A percentile compares a stretch with the other conserved stretches of the same genome.
phyloP scores from a whole-genome alignment of 2,329 filamentous ascomycete genomes.

The Pseudocercospora macadamiae region DNA sequence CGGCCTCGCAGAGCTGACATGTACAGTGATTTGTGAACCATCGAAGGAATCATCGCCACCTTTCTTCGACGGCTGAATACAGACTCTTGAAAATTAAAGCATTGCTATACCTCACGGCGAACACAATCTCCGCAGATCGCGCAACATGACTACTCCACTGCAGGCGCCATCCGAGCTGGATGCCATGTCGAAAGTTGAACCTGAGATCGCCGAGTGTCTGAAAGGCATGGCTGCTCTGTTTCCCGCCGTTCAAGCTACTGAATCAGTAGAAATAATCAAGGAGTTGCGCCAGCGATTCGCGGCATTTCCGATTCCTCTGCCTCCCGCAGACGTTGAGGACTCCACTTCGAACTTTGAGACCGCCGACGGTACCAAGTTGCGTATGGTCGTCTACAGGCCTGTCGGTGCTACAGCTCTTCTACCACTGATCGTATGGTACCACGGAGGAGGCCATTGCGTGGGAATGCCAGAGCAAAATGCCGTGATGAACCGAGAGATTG shows the following conservation, averaged over 20 bases:
- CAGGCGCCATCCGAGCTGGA: conserved; percentile 8
- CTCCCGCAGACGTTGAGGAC: conserved; percentile 9
- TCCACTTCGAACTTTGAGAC: conserved; percentile 14
- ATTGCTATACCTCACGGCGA: too few relatives aligned
- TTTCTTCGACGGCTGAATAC: too few relatives aligned
- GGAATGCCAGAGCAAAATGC: conserved; percentile 19
- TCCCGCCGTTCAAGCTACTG: background rate
- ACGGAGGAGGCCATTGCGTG: conserved; percentile 22
- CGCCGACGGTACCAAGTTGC: conserved; percentile 16
- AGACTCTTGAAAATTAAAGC: too few relatives aligned
- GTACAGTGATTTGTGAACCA: too few relatives aligned
- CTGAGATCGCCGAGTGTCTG: conserved; percentile 11
- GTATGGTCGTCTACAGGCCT: conserved; percentile 19
- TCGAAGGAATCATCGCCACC: too few relatives aligned
- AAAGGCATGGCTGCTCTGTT: conserved; percentile 5
- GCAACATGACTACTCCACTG: background rate
- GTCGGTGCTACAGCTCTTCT: background rate
- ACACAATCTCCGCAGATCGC: background rate
- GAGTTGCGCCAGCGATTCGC: conserved; percentile 12
- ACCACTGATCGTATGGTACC: conserved; percentile 24
- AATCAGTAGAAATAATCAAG: conserved; percentile 10
- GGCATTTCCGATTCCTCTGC: conserved; percentile 1
- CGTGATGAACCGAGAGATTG: conserved; percentile 14
- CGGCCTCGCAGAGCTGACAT: background rate
- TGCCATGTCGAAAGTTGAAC: conserved; percentile 10